A percentile compares a stretch with the other conserved stretches of the same genome.
Conservation (phyloP, 2,329 filamentous ascomycete species). For the Aspergillus jensenii region DNA sequence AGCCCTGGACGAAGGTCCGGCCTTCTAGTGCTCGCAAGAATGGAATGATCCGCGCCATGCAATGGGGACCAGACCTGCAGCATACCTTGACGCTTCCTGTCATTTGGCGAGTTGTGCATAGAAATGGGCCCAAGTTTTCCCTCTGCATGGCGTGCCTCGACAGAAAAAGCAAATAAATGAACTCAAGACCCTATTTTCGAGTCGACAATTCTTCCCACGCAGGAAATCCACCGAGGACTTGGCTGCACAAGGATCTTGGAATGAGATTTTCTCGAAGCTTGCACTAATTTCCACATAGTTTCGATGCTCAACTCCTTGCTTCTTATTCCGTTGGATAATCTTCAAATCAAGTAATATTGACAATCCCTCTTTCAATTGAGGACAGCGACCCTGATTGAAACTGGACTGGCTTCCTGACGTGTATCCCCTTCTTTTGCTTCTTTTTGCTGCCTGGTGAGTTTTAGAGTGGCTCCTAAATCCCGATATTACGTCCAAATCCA, state of each 20-base stretch:
- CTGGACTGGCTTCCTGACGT: neutral
- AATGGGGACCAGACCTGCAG: neutral
- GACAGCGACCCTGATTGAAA: neutral
- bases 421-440: neutral
- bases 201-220: neutral
- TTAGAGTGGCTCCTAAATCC: neutral
- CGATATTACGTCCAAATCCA: neutral
- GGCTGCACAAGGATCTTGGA: neutral
- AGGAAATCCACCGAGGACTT: neutral
- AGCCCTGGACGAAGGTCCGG: neutral
- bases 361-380: neutral
- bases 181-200: neutral
- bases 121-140: neutral
- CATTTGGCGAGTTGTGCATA: neutral
- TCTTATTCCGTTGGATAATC: neutral
- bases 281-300: conserved; percentile 23
- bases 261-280: neutral
- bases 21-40: neutral
- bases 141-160: conserved; percentile 5
- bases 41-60: neutral
- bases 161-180: conserved; percentile 1
- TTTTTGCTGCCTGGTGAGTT: neutral
- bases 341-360: neutral
- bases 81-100: neutral
- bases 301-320: conserved; percentile 21